phyloP scores from a whole-genome alignment of 768 basidiomycete genomes.

The Termitomyces heimii region DNA sequence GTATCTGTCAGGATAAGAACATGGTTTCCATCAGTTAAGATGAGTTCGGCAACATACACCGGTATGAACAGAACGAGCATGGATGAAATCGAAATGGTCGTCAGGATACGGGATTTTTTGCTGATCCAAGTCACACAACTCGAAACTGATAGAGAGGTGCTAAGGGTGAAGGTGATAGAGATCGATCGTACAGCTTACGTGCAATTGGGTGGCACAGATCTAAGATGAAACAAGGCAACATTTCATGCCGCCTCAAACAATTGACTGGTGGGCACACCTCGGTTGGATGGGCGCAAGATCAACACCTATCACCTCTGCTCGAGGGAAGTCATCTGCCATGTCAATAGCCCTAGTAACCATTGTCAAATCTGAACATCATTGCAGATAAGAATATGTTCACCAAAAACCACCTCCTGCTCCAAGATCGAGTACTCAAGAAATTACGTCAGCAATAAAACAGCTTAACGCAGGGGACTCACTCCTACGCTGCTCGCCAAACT shows the following conservation, averaged over 20 bases:
- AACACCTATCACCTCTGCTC: conserved; percentile 60
- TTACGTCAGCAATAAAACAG: neutral
- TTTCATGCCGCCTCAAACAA: neutral
- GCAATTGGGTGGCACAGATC: neutral
- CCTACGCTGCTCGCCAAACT: conserved; percentile 33
- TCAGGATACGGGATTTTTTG: conserved; percentile 57
- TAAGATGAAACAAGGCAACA: neutral
- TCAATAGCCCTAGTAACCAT: conserved; percentile 53
- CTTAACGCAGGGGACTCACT: neutral
- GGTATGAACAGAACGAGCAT: conserved; percentile 63
- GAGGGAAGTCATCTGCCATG: conserved; percentile 68
- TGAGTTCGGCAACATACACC: conserved; percentile 38
- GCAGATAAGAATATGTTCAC: neutral
- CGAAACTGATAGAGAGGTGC: conserved; percentile 41
- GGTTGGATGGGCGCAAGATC: conserved; percentile 73
- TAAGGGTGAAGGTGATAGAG: neutral
- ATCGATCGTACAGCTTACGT: neutral
- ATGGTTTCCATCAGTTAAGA: neutral
- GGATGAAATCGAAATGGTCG: conserved; percentile 60
- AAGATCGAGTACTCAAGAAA: neutral
- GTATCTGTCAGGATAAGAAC: neutral
- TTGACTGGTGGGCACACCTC: conserved; percentile 32
- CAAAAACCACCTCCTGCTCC: neutral
- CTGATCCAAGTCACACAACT: conserved; percentile 63
- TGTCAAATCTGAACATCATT: neutral